phyloP scores from a whole-genome alignment of 495 filamentous ascomycete genomes.

The Penicillium pulvis region DNA sequence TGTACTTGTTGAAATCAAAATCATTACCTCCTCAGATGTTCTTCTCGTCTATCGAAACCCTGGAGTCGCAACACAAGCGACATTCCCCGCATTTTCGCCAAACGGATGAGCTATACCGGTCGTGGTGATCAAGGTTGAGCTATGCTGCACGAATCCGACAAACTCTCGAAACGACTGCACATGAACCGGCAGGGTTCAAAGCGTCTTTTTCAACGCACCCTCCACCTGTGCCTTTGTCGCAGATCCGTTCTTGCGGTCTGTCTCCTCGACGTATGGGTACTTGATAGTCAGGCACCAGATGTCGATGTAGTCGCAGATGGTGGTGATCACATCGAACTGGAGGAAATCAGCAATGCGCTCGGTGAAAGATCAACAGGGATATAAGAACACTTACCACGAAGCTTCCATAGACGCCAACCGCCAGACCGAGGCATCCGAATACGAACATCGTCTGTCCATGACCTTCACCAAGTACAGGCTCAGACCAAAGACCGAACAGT shows the following conservation, averaged over 20 bases:
- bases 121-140: conserved; percentile 27
- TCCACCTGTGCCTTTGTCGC: conserved; percentile 27
- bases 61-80: conserved; percentile 3
- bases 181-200: conserved; percentile 15
- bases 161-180: neutral
- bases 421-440: conserved; percentile 78
- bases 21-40: conserved; percentile 18
- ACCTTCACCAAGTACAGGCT: conserved; percentile 64
- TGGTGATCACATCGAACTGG: conserved; percentile 85
- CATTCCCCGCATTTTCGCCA: conserved; percentile 14
- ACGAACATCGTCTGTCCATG: conserved; percentile 84
- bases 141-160: conserved; percentile 11
- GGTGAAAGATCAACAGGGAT: neutral
- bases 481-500: conserved; percentile 73
- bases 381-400: conserved; percentile 67
- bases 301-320: conserved; percentile 96
- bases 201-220: conserved; percentile 35
- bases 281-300: conserved; percentile 99
- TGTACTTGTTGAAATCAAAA: conserved; percentile 23
- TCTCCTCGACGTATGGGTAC: conserved; percentile 47
- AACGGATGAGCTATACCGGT: conserved; percentile 10
- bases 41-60: conserved; percentile 4
- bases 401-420: conserved; percentile 86
- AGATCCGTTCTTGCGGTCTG: conserved; percentile 22
- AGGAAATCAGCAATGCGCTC: neutral